Percentiles rank a stretch among this genome's conserved stretches.
phyloP scores from a whole-genome alignment of 192 early-diverging fungal species.

The Backusella parvicylindrica region DNA sequence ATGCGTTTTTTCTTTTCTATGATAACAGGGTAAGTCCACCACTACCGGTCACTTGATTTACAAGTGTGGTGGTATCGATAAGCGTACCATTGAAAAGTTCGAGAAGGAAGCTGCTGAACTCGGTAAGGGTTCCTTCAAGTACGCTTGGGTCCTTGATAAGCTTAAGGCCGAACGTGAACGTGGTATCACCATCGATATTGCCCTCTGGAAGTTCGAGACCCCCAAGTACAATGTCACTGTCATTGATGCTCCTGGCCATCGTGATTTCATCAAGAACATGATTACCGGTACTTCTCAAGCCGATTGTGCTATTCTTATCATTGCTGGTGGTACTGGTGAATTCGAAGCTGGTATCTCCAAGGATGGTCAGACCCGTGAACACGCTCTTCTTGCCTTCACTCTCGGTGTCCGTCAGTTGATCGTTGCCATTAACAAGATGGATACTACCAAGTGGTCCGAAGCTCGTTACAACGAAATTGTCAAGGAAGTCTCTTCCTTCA shows the following conservation, averaged over 20 bases:
- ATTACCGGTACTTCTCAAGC: constrained; percentile 98
- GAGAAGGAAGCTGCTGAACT: constrained; percentile 97
- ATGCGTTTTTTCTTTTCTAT: not conserved
- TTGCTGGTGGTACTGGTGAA: constrained; percentile 86
- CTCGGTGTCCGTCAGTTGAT: constrained; percentile 98
- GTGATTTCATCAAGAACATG: constrained; percentile 99
- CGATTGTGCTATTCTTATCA: constrained; percentile 96
- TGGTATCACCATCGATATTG: constrained; percentile 99
- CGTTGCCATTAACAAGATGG: constrained; percentile 99
- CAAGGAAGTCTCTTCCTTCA: constrained; percentile 93
- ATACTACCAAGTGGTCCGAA: constrained; percentile 93
- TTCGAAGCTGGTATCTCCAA: constrained; percentile 98
- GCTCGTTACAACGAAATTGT: constrained; percentile 96
- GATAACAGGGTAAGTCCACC: constrained; percentile 89
- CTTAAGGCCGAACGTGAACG: constrained; percentile 99
- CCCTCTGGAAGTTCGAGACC: constrained; percentile 96
- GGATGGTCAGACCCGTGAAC: constrained; percentile 99
- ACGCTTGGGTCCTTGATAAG: constrained; percentile 99
- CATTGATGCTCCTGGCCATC: constrained; percentile 99
- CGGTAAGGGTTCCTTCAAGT: constrained; percentile 99
- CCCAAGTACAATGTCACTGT: constrained; percentile 90
- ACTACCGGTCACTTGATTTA: constrained; percentile 99
- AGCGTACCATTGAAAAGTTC: constrained; percentile 99
- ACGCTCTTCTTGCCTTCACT: constrained; percentile 95
- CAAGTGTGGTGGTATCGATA: constrained; percentile 99